Base-by-base conservation (phyloP, 345 rosid species). In the Anastatica hierochuntica region DNA sequence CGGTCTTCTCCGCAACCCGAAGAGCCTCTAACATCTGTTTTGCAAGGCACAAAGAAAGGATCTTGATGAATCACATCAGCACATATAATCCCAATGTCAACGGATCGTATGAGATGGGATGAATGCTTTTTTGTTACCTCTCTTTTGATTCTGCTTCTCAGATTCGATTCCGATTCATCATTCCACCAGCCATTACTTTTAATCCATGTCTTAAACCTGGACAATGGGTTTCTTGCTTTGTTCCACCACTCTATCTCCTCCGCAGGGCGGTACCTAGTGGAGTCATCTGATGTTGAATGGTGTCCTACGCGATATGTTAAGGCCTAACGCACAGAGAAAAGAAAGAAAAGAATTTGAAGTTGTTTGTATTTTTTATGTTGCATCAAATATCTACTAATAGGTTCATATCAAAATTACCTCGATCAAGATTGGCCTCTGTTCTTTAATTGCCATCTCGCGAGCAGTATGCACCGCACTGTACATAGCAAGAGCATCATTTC, bases 201-300 rank as follows among this genome's bases (percentile, higher is more conserved):
- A 17, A 84, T 72, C 98, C 92, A 90, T 49, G 69, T 86, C 56
- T 79, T 64, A 45, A 80, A 83, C 74, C 83, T 76, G 39, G 67
- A 60, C 13, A 90, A 52, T 0, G 98, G 98, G 56, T 77, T 81
- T 67, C 76, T 67, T 31, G 65, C 70, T 39, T 41, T 54, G 64
- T 66, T 72, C 96, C 98, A 84, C 76, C 67, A 72, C 65, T 82
- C 79, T 7, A 90, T 82, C 70, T 87, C 98, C 47, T 72, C 70
- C 0, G 70, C 69, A 33, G 88, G 65, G 18, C 96, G 94, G 62
- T 90, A 90, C 48, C 40, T 86, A 38, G 90, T 86, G 40, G 97
- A 90, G 67, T 90, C 96, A 76, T 90, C 96, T 39, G 97, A 87
- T 45, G 98, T 86, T 18, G 95, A 76, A 76, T 90, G 96, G 74